Base-by-base conservation (phyloP, 139 green algal genomes). In the Desmodesmus armatus region DNA sequence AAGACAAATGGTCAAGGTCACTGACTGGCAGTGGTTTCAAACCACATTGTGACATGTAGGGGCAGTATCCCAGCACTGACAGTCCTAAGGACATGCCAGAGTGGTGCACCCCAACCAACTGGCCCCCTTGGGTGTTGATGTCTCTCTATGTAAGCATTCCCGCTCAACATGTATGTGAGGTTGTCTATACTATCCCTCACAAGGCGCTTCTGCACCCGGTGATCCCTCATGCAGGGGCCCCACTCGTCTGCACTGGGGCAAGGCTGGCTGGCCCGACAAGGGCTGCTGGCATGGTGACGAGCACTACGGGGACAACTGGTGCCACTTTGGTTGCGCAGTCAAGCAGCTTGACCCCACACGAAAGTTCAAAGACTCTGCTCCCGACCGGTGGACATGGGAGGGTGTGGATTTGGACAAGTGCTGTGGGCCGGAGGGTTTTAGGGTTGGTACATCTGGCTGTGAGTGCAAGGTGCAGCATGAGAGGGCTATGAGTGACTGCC, bases 231-330 rank as follows among this genome's bases (percentile, higher is more conserved):
- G 25, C 69, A 82, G 82, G 53, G 82, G 71, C 5, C 71, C 63
- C 27, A 27, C 40, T 15, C 90, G 96, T 0, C 58, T 97, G 73
- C 96, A 98, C 85, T 98, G 91, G 89, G 94, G 94, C 81, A 96
- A 96, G 78, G 88, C 92, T 39, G 90, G 90, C 21, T 93, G 83
- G 88, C 91, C 89, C 0, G 89, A 94, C 37, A 11, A 44, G 2
- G 89, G 91, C 31, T 94, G 91, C 88, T 94, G 82, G 82, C 82
- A 82, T 27, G 91, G 91, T 5, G 91, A 92, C 43, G 73, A 87
- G 31, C 82, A 92, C 80, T 94, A 80, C 60, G 66, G 66, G 21
- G 67, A 89, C 60, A 92, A 89, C 25, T 93, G 90, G 90, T 93
- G 90, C 83, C 55, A 90, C 82, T 93, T 93, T 85, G 90, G 88